Evolutionary conservation across 1,284 basidiomycete species (phyloP).

Genomic region (Golubevia sp.): DNA sequence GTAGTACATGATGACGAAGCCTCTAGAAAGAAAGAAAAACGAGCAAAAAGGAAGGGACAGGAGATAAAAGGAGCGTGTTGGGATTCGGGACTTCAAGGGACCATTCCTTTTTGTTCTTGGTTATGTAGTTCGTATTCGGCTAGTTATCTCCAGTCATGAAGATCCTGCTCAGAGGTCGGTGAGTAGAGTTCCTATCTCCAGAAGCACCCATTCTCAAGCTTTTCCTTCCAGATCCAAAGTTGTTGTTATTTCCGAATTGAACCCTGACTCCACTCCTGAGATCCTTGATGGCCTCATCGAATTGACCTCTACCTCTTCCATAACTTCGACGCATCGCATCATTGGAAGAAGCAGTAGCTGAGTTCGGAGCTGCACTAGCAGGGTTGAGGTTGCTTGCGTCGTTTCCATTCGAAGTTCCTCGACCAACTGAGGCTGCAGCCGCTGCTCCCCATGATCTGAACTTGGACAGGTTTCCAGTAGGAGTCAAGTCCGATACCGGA

Average conservation of each 20-base stretch:
- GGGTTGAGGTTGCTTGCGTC: not conserved
- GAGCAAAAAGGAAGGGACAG: too few relatives aligned
- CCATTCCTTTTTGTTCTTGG: too few relatives aligned
- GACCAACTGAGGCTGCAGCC: conserved; percentile 6
- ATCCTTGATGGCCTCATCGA: conserved; percentile 47
- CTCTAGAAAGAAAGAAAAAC: too few relatives aligned
- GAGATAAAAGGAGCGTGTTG: too few relatives aligned
- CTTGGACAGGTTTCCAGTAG: conserved; percentile 17
- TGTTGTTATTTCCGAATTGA: not conserved
- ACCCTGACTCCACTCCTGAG: conserved; percentile 19
- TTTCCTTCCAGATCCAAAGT: conserved; percentile 19
- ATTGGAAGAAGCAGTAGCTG: not conserved
- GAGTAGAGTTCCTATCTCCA: not conserved
- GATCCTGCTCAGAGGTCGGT: conserved; percentile 25
- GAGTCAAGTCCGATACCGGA: conserved; percentile 22
- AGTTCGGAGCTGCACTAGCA: not conserved
- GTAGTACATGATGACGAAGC: too few relatives aligned
- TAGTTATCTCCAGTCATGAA: conserved; percentile 26
- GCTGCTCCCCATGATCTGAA: conserved; percentile 22
- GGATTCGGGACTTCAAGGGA: too few relatives aligned
- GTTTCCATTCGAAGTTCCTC: not conserved
- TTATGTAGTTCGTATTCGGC: too few relatives aligned
- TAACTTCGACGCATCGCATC: conserved; percentile 5
- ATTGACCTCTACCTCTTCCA: conserved; percentile 31
- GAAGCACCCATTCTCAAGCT: conserved; percentile 16